phyloP scores from a whole-genome alignment of 176 grass and related monocot genomes.

The Poa pratensis region DNA sequence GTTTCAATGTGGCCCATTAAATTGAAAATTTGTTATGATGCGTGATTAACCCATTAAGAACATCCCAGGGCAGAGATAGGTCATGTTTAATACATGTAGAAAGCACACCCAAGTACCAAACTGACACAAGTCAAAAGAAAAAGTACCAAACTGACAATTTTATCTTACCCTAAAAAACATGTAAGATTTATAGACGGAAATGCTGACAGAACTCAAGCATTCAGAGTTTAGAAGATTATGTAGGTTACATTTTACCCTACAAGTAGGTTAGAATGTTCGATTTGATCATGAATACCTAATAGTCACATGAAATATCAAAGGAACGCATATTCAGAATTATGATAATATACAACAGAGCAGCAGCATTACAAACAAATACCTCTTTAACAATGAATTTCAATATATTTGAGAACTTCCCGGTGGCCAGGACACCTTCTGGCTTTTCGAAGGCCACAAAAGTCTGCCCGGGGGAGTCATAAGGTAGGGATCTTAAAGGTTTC shows the following conservation, averaged over 20 bases:
- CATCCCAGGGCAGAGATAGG: neutral
- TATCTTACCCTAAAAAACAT: neutral
- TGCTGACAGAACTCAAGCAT: neutral
- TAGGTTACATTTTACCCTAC: neutral
- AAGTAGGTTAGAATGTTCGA: neutral
- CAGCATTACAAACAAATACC: slow-evolving; percentile 50
- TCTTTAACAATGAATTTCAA: slow-evolving; percentile 98
- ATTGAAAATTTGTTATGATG: neutral
- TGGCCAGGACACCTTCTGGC: slow-evolving; percentile 77
- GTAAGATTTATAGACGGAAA: neutral
- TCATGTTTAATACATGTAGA: neutral
- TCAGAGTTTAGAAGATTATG: neutral
- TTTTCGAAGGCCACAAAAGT: slow-evolving; percentile 98
- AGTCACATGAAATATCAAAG: slow-evolving; percentile 32
- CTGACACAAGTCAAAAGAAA: neutral
- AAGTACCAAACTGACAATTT: neutral
- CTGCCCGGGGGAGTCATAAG: slow-evolving; percentile 85
- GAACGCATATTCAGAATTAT: neutral
- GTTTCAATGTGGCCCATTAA: neutral
- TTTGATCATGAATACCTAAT: neutral
- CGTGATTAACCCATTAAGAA: neutral
- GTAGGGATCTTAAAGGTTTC: slow-evolving; percentile 75
- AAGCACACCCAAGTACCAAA: neutral
- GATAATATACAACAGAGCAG: neutral
- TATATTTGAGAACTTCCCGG: slow-evolving; percentile 88